Evolutionary conservation across 2,329 filamentous ascomycete genomes (phyloP), one percentile per base, ranked within the genome.

Genomic region (Raffaelea albimanens): DNA sequence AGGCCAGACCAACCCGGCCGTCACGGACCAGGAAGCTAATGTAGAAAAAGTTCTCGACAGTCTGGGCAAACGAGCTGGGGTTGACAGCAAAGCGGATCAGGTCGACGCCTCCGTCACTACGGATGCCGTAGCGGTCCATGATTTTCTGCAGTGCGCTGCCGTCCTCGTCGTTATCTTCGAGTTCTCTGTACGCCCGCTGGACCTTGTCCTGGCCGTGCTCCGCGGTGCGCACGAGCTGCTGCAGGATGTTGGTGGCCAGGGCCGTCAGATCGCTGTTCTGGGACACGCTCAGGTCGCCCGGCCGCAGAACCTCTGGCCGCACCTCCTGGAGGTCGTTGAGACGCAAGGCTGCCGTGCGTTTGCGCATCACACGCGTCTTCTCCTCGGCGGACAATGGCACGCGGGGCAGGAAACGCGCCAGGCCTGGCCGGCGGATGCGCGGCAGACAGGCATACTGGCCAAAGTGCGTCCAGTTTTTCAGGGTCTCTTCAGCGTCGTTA

Each of bases 11-110:
- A 5, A 89, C 78, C 50, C 77, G 80, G 11, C 89, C 89, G 65
- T 98, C 93, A 49, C 87, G 81, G 50, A 97, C 88, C 51, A 98
- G 68, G 60, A 98, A 98, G 61, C 87, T 94, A 56, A 95, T 79
- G 62, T 97, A 97, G 64, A 98, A 98, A 57, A 98, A 72, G 58
- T 98, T 98, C 62, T 98, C 93, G 7, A 98, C 82, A 0, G 89
- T 95, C 64, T 98, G 93, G 0, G 87, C 87, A 58, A 97, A 98
- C 1, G 88, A 95, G 36, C 70, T 70, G 1, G 93, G 93, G 57
- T 98, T 95, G 53, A 97, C 77, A 38, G 89, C 87, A 56, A 96
- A 97, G 45, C 85, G 81, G 62, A 96, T 84, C 13, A 96, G 67
- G 44, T 86, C 80, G 3, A 95, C 77, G 16, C 87, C 86, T 1